These are phyloP conservation scores for Thalassiosira mediterranea DNA, from an alignment of 352 stramenopile species.

Conservation along the genomic window DNA sequence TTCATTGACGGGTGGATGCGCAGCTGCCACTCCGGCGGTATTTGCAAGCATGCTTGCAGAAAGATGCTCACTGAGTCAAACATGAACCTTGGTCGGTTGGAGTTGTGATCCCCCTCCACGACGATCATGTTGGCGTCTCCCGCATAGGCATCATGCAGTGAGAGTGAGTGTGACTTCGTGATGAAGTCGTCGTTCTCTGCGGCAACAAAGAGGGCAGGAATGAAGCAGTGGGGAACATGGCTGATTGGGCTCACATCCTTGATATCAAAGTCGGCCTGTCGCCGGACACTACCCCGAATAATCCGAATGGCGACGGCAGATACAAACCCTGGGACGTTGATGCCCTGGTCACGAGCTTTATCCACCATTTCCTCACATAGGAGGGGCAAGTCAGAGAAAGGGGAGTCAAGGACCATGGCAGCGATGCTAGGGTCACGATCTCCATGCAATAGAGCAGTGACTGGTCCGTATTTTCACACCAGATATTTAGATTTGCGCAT, in stretches of 20 bases:
- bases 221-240: slow-evolving; percentile 89
- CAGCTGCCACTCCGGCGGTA: slow-evolving; percentile 54
- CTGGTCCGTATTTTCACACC: no score
- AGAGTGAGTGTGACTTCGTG: slow-evolving; percentile 48
- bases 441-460: slow-evolving; percentile 91
- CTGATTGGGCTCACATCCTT: slow-evolving; percentile 59
- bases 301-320: slow-evolving; percentile 87
- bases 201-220: slow-evolving; percentile 92
- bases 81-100: slow-evolving; percentile 89
- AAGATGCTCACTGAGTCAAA: slow-evolving; percentile 94
- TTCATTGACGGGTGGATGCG: slow-evolving; percentile 46
- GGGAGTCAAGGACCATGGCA: slow-evolving; percentile 92
- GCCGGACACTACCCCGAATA: slow-evolving; percentile 83
- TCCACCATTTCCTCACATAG: slow-evolving; percentile 95
- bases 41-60: slow-evolving; percentile 87
- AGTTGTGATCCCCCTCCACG: slow-evolving; percentile 95
- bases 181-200: slow-evolving; percentile 91
- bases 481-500: no score
- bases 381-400: slow-evolving; percentile 91
- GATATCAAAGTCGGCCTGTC: slow-evolving; percentile 83
- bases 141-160: slow-evolving; percentile 87
- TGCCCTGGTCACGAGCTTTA: slow-evolving; percentile 88
- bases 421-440: slow-evolving; percentile 94
- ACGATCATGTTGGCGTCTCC: slow-evolving; percentile 96
- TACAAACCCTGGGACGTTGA: slow-evolving; percentile 88